Evolutionary conservation across 2,329 filamentous ascomycete species (phyloP), one percentile per base, ranked within the genome.

Genomic region (Trichophaea hybrida): DNA sequence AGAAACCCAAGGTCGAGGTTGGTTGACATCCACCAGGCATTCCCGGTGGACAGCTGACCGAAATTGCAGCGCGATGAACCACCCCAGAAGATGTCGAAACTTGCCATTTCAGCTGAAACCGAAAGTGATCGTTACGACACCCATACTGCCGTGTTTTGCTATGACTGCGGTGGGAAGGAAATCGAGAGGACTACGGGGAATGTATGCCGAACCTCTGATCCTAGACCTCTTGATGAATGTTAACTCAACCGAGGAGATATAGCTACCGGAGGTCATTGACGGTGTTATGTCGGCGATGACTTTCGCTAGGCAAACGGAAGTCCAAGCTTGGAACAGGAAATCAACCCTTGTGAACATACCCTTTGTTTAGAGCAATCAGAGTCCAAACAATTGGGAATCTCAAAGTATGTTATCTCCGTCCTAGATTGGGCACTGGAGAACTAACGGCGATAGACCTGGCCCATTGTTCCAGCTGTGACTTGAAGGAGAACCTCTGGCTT

Each of bases 251-350:
- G 34, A 10, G 37, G 33, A 8, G 15, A 46, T n/a, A 43, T 52
- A 69, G 70, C 77, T 97, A 5, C 77, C 82, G 1, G 75, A 79
- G 2, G 77, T 94, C 10, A 82, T 96, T 10, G 82, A 94, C 40
- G 86, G 84, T 2, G 81, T 98, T 51, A 79, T 98, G 75, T 88
- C 85, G 68, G 93, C 93, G 40, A 94, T 93, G 72, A 95, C 93
- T 0, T 97, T 94, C 69, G 88, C 91, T 2, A 81, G 84, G 64
- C 87, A 93, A 70, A 89, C 96, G 71, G 94, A 98, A 75, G 86
- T 98, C 69, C 95, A 97, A 75, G 93, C 93, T 1, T 98, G 93
- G 91, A 97, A 73, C 88, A 94, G 71, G 91, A 97, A 73, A 79
- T 96, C 68, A 85, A 84, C 2, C 82, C 85, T 46, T 98, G 93